These are phyloP conservation scores for Raffaelea albimanens DNA, from an alignment of 2,329 filamentous ascomycete species.

Conservation along the genomic window DNA sequence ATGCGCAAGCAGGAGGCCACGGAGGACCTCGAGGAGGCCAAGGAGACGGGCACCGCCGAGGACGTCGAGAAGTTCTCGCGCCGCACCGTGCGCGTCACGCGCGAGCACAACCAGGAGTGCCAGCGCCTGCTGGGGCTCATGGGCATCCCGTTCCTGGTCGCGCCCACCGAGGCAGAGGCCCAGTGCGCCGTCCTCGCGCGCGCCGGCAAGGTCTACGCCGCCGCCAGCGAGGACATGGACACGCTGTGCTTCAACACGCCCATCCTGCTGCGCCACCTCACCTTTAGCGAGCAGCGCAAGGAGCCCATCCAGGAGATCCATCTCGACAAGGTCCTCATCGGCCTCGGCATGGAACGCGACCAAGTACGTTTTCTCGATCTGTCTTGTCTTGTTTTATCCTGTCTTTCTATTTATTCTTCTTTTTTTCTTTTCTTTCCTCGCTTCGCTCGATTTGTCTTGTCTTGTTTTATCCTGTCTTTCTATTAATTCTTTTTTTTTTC, in stretches of 20 bases:
- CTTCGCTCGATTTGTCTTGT: too few relatives aligned
- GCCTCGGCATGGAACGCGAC: constrained; percentile 75
- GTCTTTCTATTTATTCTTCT: too few relatives aligned
- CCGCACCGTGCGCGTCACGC: constrained; percentile 86
- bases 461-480: too few relatives aligned
- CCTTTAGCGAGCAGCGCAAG: constrained; percentile 94
- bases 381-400: too few relatives aligned
- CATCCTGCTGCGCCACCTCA: constrained; percentile 83
- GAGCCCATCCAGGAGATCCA: constrained; percentile 96
- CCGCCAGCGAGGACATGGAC: constrained; percentile 98
- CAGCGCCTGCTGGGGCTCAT: constrained; percentile 85
- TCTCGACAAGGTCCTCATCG: constrained; percentile 76
- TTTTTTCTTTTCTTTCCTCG: background rate
- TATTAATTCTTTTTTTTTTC: too few relatives aligned
- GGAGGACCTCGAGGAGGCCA: constrained; percentile 86
- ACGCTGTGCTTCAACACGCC: constrained; percentile 92
- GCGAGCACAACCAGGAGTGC: constrained; percentile 93
- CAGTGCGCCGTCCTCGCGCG: constrained; percentile 86
- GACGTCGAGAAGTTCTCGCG: constrained; percentile 98
- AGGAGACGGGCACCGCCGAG: constrained; percentile 90
- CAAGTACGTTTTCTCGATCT: constrained; percentile 53
- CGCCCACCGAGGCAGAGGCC: constrained; percentile 93
- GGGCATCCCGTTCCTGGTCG: constrained; percentile 91
- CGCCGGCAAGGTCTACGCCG: constrained; percentile 91
- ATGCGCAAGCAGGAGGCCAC: constrained; percentile 89